These are phyloP conservation scores for Apiospora marii DNA, from an alignment of 2,329 filamentous ascomycete genomes.

Conservation along the genomic window DNA sequence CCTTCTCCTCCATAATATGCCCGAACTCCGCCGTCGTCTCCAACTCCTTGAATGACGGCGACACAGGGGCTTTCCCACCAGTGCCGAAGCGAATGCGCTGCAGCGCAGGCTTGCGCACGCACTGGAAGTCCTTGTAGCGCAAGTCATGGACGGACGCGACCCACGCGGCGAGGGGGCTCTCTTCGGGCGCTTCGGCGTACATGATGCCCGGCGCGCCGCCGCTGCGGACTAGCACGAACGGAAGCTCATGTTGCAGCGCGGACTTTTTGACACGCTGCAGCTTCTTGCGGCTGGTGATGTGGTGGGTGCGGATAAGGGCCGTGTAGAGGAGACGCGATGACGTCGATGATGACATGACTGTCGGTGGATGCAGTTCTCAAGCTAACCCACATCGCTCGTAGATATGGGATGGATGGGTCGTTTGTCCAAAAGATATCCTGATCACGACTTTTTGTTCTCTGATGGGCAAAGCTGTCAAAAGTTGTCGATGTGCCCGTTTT, in stretches of 20 bases:
- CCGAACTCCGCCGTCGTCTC: constrained; percentile 72
- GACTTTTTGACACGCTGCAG: constrained; percentile 65
- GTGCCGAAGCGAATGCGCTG: constrained; percentile 25
- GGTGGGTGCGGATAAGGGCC: constrained; percentile 78
- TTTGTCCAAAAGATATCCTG: too few species aligned
- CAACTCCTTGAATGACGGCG: constrained; percentile 59
- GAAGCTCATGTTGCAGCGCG: constrained; percentile 63
- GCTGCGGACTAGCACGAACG: constrained; percentile 71
- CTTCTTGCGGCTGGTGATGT: constrained; percentile 84
- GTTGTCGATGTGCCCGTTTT: too few species aligned
- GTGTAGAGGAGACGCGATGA: constrained; percentile 40
- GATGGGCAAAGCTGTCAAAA: too few species aligned
- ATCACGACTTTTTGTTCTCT: too few species aligned
- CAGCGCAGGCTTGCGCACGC: constrained; percentile 60
- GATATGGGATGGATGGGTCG: too few species aligned
- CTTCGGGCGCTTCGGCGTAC: constrained; percentile 72
- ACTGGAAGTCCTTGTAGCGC: constrained; percentile 77
- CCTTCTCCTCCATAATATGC: constrained; percentile 64
- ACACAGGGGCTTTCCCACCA: background rate
- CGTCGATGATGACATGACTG: background rate
- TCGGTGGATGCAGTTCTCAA: background rate
- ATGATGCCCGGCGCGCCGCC: constrained; percentile 78
- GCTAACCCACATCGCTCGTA: background rate
- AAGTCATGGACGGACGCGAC: constrained; percentile 69
- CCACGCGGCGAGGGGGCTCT: constrained; percentile 66